Conservation (phyloP, 306 rosid genomes). For the Casuarina glauca region DNA sequence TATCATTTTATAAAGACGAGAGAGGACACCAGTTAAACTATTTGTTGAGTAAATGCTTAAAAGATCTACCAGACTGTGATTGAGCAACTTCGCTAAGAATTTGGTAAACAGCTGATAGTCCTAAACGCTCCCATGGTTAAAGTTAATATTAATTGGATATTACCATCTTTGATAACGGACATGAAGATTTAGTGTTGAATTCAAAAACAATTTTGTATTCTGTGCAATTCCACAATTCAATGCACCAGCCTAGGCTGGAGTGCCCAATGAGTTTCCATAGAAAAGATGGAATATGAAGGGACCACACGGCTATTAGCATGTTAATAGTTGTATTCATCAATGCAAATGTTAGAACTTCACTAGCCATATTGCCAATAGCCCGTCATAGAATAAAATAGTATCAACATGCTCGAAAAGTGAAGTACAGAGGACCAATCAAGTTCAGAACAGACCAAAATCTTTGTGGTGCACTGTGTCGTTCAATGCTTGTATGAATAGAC, state of each 20-base stretch:
- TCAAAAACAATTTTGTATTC: not conserved
- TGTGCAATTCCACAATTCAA: not conserved
- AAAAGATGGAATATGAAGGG: not conserved
- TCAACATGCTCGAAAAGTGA: conserved; percentile 24
- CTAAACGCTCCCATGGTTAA: not conserved
- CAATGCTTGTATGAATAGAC: conserved; percentile 76
- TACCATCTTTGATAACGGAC: not conserved
- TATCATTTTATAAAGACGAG: not conserved
- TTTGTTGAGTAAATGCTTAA: not conserved
- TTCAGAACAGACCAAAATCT: conserved; percentile 69
- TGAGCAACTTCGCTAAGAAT: not conserved
- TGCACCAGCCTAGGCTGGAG: not conserved
- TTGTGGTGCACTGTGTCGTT: conserved; percentile 93
- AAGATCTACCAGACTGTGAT: not conserved
- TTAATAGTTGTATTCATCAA: not conserved
- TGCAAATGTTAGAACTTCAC: not conserved
- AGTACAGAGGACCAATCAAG: conserved; percentile 17
- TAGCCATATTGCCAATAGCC: not conserved
- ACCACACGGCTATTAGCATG: not conserved
- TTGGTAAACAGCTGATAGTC: not conserved
- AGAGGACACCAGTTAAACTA: not conserved
- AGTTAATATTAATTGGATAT: not conserved
- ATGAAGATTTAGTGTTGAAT: not conserved
- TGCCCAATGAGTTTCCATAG: not conserved
- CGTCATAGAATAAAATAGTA: conserved; percentile 12